A percentile compares a stretch with the other conserved stretches of the same genome.
These are phyloP conservation scores for Wilcoxina mikolae DNA, from an alignment of 495 filamentous ascomycete genomes.

Conservation along the genomic window DNA sequence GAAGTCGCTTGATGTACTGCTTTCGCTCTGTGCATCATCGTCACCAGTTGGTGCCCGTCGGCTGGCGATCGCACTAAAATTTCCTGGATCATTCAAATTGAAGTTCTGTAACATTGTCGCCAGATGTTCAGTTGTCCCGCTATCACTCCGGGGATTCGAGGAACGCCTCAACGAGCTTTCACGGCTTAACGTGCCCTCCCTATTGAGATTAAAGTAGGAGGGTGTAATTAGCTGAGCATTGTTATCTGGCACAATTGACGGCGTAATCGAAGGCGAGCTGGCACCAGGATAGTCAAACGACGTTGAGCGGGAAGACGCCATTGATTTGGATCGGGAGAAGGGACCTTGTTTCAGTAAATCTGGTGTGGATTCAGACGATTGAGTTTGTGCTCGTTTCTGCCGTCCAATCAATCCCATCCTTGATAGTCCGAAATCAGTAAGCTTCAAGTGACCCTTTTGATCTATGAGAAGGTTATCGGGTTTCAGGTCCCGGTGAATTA, in stretches of 20 bases:
- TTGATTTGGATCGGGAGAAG: conserved; percentile 68
- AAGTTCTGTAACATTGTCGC: conserved; percentile 72
- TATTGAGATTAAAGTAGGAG: conserved; percentile 77
- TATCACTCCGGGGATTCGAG: conserved; percentile 84
- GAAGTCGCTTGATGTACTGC: conserved; percentile 28
- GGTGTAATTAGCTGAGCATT: conserved; percentile 53
- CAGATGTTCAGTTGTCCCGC: conserved; percentile 70
- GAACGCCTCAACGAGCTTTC: conserved; percentile 58
- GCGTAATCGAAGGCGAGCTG: conserved; percentile 44
- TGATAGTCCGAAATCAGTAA: conserved; percentile 94
- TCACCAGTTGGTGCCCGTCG: conserved; percentile 34
- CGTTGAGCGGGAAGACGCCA: conserved; percentile 85
- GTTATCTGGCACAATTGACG: conserved; percentile 72
- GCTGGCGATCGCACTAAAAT: conserved; percentile 19
- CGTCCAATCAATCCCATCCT: conserved; percentile 94
- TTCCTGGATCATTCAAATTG: conserved; percentile 51
- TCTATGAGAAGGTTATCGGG: conserved; percentile 96
- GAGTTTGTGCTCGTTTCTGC: conserved; percentile 77
- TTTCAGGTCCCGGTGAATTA: conserved; percentile 92
- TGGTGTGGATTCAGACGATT: conserved; percentile 60
- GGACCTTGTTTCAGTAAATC: conserved; percentile 87
- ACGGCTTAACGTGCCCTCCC: conserved; percentile 47
- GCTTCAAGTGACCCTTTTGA: conserved; percentile 86
- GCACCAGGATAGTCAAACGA: conserved; percentile 86
- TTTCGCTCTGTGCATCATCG: conserved; percentile 48